Percentiles rank a stretch among this genome's conserved stretches.
phyloP scores from a whole-genome alignment of 1,284 basidiomycete species.

The Schizophyllum commune region DNA sequence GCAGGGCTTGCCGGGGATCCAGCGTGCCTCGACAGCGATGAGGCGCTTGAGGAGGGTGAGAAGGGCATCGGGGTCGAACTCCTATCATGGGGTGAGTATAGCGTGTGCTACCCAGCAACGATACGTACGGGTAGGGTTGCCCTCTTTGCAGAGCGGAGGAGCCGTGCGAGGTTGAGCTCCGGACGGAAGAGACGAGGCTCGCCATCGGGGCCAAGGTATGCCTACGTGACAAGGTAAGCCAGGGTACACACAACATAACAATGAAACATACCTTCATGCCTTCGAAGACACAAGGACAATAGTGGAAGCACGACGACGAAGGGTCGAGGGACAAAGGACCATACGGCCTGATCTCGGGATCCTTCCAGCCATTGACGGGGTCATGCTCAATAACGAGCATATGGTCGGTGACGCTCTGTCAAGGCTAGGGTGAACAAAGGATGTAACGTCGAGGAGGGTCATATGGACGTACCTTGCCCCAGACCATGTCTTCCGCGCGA shows the following conservation, averaged over 20 bases:
- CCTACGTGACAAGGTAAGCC: constrained; percentile 29
- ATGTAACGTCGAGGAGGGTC: neutral
- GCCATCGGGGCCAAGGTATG: constrained; percentile 64
- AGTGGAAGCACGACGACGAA: constrained; percentile 66
- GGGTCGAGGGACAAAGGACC: constrained; percentile 70
- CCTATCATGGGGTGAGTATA: constrained; percentile 23
- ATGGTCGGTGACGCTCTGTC: constrained; percentile 59
- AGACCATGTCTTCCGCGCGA: neutral
- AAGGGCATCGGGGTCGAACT: constrained; percentile 57
- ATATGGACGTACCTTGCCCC: neutral
- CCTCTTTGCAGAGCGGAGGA: constrained; percentile 52
- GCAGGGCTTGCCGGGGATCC: constrained; percentile 66
- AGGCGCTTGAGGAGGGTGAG: constrained; percentile 66
- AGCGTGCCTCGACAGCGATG: constrained; percentile 59
- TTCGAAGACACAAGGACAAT: constrained; percentile 75
- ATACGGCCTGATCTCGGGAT: constrained; percentile 76
- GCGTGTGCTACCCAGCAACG: neutral
- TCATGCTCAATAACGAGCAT: constrained; percentile 70
- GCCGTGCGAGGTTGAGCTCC: constrained; percentile 73
- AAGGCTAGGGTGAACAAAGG: neutral
- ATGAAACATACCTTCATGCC: constrained; percentile 69
- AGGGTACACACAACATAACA: neutral
- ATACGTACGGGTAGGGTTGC: constrained; percentile 56
- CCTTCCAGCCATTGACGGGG: constrained; percentile 64
- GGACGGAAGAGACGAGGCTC: constrained; percentile 71